Percentiles rank a stretch among this genome's conserved stretches.
phyloP scores from a whole-genome alignment of 1,139 yeast genomes.

The Magnusiomyces ingens region DNA sequence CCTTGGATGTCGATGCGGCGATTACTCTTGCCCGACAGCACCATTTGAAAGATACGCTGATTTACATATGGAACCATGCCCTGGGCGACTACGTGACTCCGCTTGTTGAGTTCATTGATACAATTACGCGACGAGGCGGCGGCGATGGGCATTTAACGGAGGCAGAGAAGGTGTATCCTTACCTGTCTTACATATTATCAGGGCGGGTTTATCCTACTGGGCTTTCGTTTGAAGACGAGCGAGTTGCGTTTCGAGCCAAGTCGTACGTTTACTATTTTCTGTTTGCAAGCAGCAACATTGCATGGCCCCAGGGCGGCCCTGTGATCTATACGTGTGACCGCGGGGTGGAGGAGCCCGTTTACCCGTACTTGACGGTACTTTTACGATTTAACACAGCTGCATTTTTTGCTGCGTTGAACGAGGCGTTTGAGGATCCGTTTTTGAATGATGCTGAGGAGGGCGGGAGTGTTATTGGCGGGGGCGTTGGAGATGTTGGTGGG shows the following conservation, averaged over 20 bases:
- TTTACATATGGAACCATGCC: constrained; percentile 62
- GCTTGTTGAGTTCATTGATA: constrained; percentile 47
- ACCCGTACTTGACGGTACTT: constrained; percentile 52
- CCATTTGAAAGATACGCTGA: constrained; percentile 51
- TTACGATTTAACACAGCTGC: constrained; percentile 48
- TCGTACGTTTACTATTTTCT: constrained; percentile 45
- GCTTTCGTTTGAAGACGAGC: constrained; percentile 13
- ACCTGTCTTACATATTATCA: constrained; percentile 60
- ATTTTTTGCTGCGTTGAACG: constrained; percentile 61
- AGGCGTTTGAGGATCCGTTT: constrained; percentile 67
- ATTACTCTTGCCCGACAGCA: constrained; percentile 51
- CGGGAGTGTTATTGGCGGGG: constrained; percentile 13
- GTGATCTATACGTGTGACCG: constrained; percentile 21
- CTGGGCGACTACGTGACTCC: constrained; percentile 66
- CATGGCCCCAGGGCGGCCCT: constrained; percentile 40
- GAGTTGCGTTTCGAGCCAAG: constrained; percentile 37
- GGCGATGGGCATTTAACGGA: constrained; percentile 18
- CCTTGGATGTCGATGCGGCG: constrained; percentile 71
- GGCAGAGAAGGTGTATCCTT: constrained; percentile 45
- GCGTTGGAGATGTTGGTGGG: constrained; percentile 17
- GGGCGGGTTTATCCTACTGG: constrained; percentile 79
- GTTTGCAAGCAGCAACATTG: constrained; percentile 45
- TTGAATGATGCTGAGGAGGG: constrained; percentile 41
- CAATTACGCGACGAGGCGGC: constrained; percentile 27
- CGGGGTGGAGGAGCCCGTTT: constrained; percentile 37